Evolutionary conservation across 176 grass and related monocot species (phyloP), one percentile per base, ranked within the genome.

Genomic region (Aegilops speltoides): DNA sequence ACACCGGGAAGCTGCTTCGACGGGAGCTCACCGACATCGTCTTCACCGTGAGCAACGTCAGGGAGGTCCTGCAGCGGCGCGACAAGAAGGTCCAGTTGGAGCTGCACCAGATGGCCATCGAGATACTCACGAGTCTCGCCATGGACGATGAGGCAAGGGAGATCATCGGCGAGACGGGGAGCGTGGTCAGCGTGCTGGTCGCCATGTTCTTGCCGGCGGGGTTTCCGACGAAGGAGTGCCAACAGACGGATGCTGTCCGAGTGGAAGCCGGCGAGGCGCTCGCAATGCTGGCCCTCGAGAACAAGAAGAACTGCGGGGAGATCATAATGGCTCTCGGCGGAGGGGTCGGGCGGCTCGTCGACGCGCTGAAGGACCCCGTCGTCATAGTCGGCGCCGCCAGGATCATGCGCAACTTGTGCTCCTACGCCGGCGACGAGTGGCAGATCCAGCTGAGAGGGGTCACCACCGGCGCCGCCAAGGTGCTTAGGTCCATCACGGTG

Each of bases 181-280:
- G 89, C 9, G 82, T 96, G 87, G 31, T 93, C 24, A 69, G 75
- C 68, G 75, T 78, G 82, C 84, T 95, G 16, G 75, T 92, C 38
- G 83, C 79, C 14, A 87, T 95, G 36, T 92, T 95, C 80, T 74
- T 95, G n/a, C 63, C 40, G 69, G 24, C 41, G 23, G 37, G 69
- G 33, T 22, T 59, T 59, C 1, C 54, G 64, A 79, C 17, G 15
- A 12, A 33, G 66, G 29, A 3, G 40, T 62, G n/a, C 4, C 73
- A 64, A 54, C 23, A 24, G 19, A 26, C 11, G 10, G 81, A 80
- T 50, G 63, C 87, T 3, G 82, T 96, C 45, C 80, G 81, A 23
- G 62, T 88, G 20, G 91, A 96, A 73, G 94, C 91, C 76, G 94
- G 91, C 22, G 84, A 93, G 91, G 89, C 94, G 38, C 83, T 96